These are phyloP conservation scores for Drechslerella dactyloides DNA, from an alignment of 2,329 filamentous ascomycete species.

Conservation along the genomic window DNA sequence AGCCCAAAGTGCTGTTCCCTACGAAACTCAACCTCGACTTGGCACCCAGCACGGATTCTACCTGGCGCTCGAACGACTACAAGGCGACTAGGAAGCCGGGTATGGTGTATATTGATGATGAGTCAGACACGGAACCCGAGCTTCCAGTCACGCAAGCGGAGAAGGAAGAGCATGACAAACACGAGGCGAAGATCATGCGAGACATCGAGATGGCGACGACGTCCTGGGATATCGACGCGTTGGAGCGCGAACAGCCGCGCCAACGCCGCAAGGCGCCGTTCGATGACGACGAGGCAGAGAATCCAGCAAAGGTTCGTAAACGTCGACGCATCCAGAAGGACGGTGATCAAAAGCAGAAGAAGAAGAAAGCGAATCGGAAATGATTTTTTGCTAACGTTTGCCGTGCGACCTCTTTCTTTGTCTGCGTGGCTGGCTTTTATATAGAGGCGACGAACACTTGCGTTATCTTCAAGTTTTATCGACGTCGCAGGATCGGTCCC, in stretches of 20 bases:
- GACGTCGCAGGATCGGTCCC: slow-evolving; percentile 62
- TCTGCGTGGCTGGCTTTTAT: slow-evolving; percentile 11
- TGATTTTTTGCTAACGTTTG: slow-evolving; percentile 28
- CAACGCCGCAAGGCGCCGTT: slow-evolving; percentile 59
- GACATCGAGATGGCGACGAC: slow-evolving; percentile 81
- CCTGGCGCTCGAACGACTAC: slow-evolving; percentile 58
- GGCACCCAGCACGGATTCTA: slow-evolving; percentile 81
- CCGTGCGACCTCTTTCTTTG: slow-evolving; percentile 21
- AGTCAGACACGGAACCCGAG: slow-evolving; percentile 61
- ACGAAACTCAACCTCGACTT: slow-evolving; percentile 89
- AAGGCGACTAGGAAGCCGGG: slow-evolving; percentile 64
- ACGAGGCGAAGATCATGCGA: slow-evolving; percentile 76
- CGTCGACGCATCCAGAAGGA: slow-evolving; percentile 51
- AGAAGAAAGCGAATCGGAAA: slow-evolving; percentile 27
- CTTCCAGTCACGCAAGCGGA: slow-evolving; percentile 62
- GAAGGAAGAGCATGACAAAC: slow-evolving; percentile 65
- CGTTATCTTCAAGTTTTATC: slow-evolving; percentile 50
- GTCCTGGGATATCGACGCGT: slow-evolving; percentile 20
- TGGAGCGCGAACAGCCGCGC: slow-evolving; percentile 18
- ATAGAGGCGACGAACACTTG: slow-evolving; percentile 51
- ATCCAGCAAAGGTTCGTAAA: slow-evolving; percentile 57
- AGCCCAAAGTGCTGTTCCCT: slow-evolving; percentile 79
- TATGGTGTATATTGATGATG: slow-evolving; percentile 63
- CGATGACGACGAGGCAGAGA: slow-evolving; percentile 76
- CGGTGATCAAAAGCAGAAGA: slow-evolving; percentile 37